Evolutionary conservation across 495 filamentous ascomycete species (phyloP).

Genomic region (Penicillium mononematosum): DNA sequence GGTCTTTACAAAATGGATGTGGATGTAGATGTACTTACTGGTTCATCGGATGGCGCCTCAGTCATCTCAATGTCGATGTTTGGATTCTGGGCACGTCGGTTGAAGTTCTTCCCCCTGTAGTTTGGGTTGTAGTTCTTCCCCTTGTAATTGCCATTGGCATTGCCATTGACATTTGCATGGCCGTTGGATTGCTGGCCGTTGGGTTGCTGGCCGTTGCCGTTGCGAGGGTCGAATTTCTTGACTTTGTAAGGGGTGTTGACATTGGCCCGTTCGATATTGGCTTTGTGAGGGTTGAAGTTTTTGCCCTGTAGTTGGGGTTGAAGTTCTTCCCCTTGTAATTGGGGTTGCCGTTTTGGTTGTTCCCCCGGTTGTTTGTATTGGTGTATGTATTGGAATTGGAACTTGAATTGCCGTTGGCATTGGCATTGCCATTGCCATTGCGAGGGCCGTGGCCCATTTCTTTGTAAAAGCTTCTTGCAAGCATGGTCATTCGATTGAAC

Average conservation of each 20-base stretch:
- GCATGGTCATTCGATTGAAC: conserved; percentile 3
- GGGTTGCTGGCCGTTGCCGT: not conserved
- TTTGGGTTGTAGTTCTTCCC: conserved; percentile 4
- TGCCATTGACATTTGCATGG: too few species aligned
- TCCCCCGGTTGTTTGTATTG: too few species aligned
- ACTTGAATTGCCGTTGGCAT: not conserved
- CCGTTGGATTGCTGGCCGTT: too few species aligned
- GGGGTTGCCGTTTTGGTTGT: too few species aligned
- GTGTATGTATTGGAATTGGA: too few species aligned
- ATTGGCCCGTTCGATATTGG: too few species aligned
- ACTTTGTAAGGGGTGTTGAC: too few species aligned
- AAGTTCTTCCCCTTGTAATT: not conserved
- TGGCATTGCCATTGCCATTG: not conserved
- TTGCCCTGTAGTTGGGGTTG: conserved; percentile 4
- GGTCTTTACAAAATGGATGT: not conserved
- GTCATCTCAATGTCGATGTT: not conserved
- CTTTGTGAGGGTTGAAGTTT: not conserved
- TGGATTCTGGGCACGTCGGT: too few species aligned
- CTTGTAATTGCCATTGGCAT: not conserved
- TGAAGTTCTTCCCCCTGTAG: not conserved
- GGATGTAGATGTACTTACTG: not conserved
- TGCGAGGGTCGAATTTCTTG: too few species aligned
- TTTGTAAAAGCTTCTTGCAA: not conserved
- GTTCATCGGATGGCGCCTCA: conserved; percentile 8
- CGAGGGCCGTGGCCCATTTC: not conserved